Base-by-base conservation (phyloP, 1,284 basidiomycete genomes). In the Moesziomyces sp. region DNA sequence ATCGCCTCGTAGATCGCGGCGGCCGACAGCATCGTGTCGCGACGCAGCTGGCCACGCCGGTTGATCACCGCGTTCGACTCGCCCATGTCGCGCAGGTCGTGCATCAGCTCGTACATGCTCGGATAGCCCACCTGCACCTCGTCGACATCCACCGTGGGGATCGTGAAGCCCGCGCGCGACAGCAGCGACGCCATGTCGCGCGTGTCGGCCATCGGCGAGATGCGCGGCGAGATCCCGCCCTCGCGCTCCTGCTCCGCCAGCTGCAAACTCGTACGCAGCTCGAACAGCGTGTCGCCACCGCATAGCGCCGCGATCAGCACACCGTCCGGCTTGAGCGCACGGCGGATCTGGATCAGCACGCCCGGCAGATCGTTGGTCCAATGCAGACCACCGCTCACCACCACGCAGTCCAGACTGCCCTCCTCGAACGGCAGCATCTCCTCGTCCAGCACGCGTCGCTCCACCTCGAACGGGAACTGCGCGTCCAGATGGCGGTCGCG, bases 281-380 rank as follows among this genome's bases (percentile, higher is more conserved):
- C 97, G 79, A 98, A 99, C 1, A 99, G 87, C 0, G 95, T 97
- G 68, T 99, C 97, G 8, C 97, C 96, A 19, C 97, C 97, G 62
- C 97, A 90, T 86, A 99, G 91, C 9, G 94, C 93, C 21, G 91
- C 95, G 16, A 99, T 87, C 81, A 99, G 98, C 30, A 97, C 89
- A 1, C 96, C 97, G 83, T 99, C 97, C 0, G 95, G 93, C 79
- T 90, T 88, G 16, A 99, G 86, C 3, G 91, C 89, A 84, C 94
- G 90, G 76, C 89, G 89, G 62, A 97, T 93, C 83, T 99, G 97
- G 13, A 94, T 88, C 26, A 99, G 88, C 0, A 90, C 88, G n/a
- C 94, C 94, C 64, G 95, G 96, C 14, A 99, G 88, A 85, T 99
- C 97, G 79, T 99, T 99, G 10, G 97, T 90, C 97, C 97, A 99